Conservation (phyloP, 768 basidiomycete genomes). For the Lentinus brumalis region DNA sequence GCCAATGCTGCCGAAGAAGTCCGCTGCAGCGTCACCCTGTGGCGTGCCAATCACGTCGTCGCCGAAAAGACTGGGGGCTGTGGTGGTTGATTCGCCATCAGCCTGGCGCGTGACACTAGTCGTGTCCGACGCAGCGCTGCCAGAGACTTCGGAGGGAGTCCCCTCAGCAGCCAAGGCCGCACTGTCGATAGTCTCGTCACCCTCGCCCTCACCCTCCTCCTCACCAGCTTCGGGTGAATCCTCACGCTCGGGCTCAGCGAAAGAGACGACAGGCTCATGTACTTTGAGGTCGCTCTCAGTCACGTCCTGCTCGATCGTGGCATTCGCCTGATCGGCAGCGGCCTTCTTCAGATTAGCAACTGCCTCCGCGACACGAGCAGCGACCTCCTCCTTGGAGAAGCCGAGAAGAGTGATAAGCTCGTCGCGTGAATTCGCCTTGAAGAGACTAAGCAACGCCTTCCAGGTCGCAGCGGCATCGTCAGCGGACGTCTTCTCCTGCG, state of each 20-base stretch:
- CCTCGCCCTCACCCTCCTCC: slow-evolving; percentile 42
- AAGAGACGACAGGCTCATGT: slow-evolving; percentile 81
- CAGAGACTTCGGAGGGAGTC: slow-evolving; percentile 76
- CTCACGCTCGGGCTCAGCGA: slow-evolving; percentile 71
- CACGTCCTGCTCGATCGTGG: slow-evolving; percentile 36
- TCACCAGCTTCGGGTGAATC: slow-evolving; percentile 38
- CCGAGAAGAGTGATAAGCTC: slow-evolving; percentile 90
- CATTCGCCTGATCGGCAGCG: slow-evolving; percentile 33
- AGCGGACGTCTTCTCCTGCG: slow-evolving; percentile 53
- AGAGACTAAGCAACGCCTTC: slow-evolving; percentile 88
- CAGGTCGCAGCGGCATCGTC: slow-evolving; percentile 57
- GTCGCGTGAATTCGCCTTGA: slow-evolving; percentile 86
- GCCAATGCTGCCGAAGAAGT: slow-evolving; percentile 88
- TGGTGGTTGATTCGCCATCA: slow-evolving; percentile 81
- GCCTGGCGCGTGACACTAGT: slow-evolving; percentile 55
- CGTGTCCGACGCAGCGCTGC: slow-evolving; percentile 54
- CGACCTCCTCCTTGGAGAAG: slow-evolving; percentile 88
- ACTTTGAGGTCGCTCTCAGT: slow-evolving; percentile 41
- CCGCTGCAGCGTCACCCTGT: slow-evolving; percentile 64
- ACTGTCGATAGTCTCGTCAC: slow-evolving; percentile 33
- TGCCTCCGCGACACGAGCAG: slow-evolving; percentile 76
- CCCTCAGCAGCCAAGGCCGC: slow-evolving; percentile 48
- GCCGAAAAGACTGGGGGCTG: slow-evolving; percentile 85
- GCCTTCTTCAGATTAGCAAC: slow-evolving; percentile 69
- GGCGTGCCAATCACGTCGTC: slow-evolving; percentile 74